phyloP scores from a whole-genome alignment of 176 grass and related monocot genomes.

The Avena atlantica region DNA sequence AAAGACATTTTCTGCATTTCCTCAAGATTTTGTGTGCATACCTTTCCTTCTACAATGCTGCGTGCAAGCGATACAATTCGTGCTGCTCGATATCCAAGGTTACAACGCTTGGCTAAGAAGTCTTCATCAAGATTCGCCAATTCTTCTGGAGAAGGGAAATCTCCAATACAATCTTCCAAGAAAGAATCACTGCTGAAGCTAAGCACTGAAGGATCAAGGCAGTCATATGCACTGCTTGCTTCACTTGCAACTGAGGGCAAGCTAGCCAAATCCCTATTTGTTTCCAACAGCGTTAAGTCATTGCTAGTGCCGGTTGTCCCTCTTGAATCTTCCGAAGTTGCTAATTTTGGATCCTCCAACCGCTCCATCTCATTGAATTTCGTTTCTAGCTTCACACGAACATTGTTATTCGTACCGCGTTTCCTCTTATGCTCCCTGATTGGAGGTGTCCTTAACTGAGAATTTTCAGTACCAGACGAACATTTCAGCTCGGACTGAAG shows the following conservation, averaged over 20 bases:
- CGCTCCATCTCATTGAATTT: conserved; percentile 41
- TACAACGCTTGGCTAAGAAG: conserved; percentile 57
- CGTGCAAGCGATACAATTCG: conserved; percentile 70
- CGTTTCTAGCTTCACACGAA: conserved; percentile 53
- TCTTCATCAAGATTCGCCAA: conserved; percentile 56
- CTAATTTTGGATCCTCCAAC: conserved; percentile 6
- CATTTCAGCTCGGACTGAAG: conserved; percentile 58
- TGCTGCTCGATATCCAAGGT: conserved; percentile 73
- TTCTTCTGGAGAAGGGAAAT: conserved; percentile 77
- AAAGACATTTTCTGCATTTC: conserved; percentile 43
- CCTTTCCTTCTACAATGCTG: conserved; percentile 52
- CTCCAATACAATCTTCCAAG: conserved; percentile 38
- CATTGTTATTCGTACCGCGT: conserved; percentile 22
- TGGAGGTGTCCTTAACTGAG: conserved; percentile 66
- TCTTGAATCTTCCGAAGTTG: conserved; percentile 2
- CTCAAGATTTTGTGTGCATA: conserved; percentile 63
- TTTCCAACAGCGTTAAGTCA: background rate
- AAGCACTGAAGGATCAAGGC: conserved; percentile 28
- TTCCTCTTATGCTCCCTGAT: conserved; percentile 58
- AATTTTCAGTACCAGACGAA: conserved; percentile 21
- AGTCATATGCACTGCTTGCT: conserved; percentile 8
- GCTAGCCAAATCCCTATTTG: conserved; percentile 5
- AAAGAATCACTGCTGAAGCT: background rate
- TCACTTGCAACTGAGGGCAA: conserved; percentile 24
- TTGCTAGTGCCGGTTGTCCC: background rate